These are phyloP conservation scores for Ceratocystis lukuohia DNA, from an alignment of 2,329 filamentous ascomycete genomes.

Conservation along the genomic window DNA sequence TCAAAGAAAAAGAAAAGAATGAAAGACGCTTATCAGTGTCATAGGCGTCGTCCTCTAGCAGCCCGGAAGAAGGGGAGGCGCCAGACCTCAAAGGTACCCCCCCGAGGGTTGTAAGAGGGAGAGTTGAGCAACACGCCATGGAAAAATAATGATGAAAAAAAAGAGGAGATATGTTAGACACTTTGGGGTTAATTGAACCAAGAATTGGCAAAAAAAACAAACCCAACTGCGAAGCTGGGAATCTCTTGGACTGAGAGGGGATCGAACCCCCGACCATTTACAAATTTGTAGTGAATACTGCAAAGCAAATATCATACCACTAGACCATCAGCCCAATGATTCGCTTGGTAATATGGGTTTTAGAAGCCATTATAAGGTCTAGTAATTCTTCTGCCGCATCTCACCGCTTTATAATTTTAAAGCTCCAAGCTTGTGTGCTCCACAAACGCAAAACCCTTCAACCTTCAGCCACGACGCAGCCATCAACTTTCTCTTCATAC, in stretches of 20 bases:
- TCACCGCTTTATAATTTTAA: constrained; percentile 7
- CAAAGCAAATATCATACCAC: constrained; percentile 21
- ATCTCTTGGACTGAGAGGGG: constrained; percentile 19
- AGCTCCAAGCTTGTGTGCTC: background rate
- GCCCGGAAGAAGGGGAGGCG: too few species aligned
- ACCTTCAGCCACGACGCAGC: background rate
- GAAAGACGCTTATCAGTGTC: too few species aligned
- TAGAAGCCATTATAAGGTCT: background rate
- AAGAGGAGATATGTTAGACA: too few species aligned
- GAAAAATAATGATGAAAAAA: too few species aligned
- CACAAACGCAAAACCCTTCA: constrained; percentile 12
- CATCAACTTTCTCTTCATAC: background rate
- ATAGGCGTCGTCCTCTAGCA: too few species aligned
- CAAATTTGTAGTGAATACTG: constrained; percentile 20
- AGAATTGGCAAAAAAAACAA: background rate
- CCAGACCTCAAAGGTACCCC: too few species aligned
- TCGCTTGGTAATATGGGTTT: background rate
- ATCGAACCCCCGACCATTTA: constrained; percentile 21
- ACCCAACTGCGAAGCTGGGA: background rate
- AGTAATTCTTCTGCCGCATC: background rate
- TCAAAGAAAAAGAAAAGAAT: too few species aligned
- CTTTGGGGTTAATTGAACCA: background rate
- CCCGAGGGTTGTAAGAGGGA: too few species aligned
- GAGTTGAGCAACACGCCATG: too few species aligned
- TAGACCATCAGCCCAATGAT: constrained; percentile 19